Evolutionary conservation across 176 grass and related monocot species (phyloP).

Genomic region (Raddia guianensis): DNA sequence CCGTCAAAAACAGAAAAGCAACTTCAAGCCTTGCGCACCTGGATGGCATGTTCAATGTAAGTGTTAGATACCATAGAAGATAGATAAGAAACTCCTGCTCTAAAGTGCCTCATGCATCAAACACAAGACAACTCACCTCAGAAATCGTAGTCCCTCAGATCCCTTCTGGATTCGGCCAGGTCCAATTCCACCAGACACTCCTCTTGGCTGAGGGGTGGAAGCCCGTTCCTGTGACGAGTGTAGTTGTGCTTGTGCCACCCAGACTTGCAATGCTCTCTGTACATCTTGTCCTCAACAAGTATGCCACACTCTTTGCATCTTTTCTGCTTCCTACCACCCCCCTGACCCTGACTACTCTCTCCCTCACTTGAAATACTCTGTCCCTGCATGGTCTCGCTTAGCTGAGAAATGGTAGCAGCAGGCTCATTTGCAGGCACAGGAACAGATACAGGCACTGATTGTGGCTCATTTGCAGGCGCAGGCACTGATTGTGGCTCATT

Average conservation of each 20-base stretch:
- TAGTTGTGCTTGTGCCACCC: slow-evolving; percentile 95
- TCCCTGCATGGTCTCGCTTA: slow-evolving; percentile 61
- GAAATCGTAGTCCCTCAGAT: slow-evolving; percentile 79
- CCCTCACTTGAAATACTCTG: slow-evolving; percentile 50
- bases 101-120: no score
- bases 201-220: neutral
- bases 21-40: no score
- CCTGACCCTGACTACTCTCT: slow-evolving; percentile 32
- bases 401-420: slow-evolving; percentile 20
- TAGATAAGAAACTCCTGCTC: no score
- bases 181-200: slow-evolving; percentile 78
- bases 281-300: slow-evolving; percentile 66
- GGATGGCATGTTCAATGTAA: neutral
- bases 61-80: no score
- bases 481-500: slow-evolving; percentile 35
- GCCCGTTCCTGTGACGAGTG: slow-evolving; percentile 58
- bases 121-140: slow-evolving; percentile 36
- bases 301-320: slow-evolving; percentile 68
- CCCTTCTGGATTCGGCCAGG: slow-evolving; percentile 52
- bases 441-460: no score
- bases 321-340: slow-evolving; percentile 43
- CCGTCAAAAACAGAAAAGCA: no score
- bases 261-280: slow-evolving; percentile 83
- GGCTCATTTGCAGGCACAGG: no score
- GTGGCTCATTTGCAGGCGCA: slow-evolving; percentile 40